Percentiles rank a stretch among this genome's conserved stretches.
Conservation (phyloP, 306 rosid genomes). For the Erythrophleum fordii region DNA sequence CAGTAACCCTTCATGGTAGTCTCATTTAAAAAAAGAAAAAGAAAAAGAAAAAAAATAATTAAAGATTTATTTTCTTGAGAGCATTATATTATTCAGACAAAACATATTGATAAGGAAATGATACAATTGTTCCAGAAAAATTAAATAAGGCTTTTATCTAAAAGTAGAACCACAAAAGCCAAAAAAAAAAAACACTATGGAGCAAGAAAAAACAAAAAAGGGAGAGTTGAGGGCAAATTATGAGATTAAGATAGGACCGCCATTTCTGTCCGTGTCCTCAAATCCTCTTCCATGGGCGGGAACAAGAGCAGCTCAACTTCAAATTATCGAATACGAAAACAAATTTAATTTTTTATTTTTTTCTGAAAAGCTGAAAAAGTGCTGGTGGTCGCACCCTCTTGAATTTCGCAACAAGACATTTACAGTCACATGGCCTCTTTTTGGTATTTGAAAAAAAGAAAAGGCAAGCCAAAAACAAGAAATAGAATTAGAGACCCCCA, state of each 20-base stretch:
- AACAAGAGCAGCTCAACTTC: slow-evolving; percentile 49
- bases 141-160: neutral
- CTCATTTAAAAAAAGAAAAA: no score
- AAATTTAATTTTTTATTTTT: neutral
- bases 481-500: slow-evolving; percentile 43
- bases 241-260: neutral
- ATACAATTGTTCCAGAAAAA: neutral
- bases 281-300: slow-evolving; percentile 57
- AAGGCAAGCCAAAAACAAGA: slow-evolving; percentile 48
- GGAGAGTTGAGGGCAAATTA: neutral
- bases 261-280: neutral
- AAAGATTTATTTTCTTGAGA: no score
- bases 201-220: neutral
- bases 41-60: no score
- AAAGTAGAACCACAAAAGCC: neutral
- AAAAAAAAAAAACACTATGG: neutral
- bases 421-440: slow-evolving; percentile 60
- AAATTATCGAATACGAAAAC: slow-evolving; percentile 15
- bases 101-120: neutral
- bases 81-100: neutral
- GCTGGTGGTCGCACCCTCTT: slow-evolving; percentile 38
- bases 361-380: slow-evolving; percentile 53
- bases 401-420: slow-evolving; percentile 52
- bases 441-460: slow-evolving; percentile 1
- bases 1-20: no score